Evolutionary conservation across 2,329 filamentous ascomycete species (phyloP), one percentile per base, ranked within the genome.

Genomic region (Proliferodiscus dingleyae): DNA sequence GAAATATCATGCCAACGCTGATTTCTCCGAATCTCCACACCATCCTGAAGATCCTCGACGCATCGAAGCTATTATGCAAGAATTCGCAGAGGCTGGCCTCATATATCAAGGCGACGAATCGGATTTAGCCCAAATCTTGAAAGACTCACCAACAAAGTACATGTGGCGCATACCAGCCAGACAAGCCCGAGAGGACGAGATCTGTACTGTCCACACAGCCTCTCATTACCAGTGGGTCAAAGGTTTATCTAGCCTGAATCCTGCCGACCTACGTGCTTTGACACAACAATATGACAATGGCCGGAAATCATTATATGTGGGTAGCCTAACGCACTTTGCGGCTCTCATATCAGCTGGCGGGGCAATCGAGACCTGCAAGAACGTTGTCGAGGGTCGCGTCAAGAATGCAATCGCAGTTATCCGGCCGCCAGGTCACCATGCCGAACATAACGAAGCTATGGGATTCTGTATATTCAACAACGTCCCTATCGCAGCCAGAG

Each of bases 401-500:
- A 95, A 94, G 66, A 98, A 98, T 61, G 89, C 88, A 0, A 93
- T 98, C 63, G 93, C 93, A 1, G 85, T 98, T 29, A 95, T 98
- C 58, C 81, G 93, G 11, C 93, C 93, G 2, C 93, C 93, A 0
- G 93, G 93, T 0, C 93, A 98, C 61, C 93, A 98, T 65, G 93
- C 93, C 1, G 93, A 98, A 63, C 83, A 81, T 47, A 78, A 93
- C 58, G 74, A 82, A 28, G 80, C 91, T 1, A 93, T 95, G 77
- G 93, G 93, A 0, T 98, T 98, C 62, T 98, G 93, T 64, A 79
- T 97, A 48, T 97, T 97, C 71, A 96, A 98, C 70, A 98, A 98
- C 61, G 93, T 97, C 3, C 89, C 88, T 16, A 86, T 98, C 47
- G 91, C 90, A 1, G 84, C 89, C n/a, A 85, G 81, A 49, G 86